A percentile compares a stretch with the other conserved stretches of the same genome.
Conservation (phyloP, 2,329 filamentous ascomycete species). For the Alternaria ethzedia region DNA sequence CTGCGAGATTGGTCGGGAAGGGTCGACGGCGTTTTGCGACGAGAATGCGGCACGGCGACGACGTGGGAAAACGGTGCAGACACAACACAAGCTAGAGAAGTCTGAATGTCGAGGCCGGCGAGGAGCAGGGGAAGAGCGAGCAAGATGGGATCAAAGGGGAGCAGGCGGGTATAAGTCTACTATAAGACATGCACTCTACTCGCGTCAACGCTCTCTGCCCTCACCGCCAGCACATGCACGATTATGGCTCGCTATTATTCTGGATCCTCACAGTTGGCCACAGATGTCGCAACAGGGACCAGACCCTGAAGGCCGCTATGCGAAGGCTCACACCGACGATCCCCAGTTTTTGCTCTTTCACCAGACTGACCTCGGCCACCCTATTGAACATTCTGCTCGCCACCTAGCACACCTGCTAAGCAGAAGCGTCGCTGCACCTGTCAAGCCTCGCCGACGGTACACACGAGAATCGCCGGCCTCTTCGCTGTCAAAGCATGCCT, state of each 20-base stretch:
- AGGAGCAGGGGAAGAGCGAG: not conserved
- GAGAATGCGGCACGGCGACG: slow-evolving; percentile 10
- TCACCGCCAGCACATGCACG: slow-evolving; percentile 16
- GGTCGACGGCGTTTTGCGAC: slow-evolving; percentile 10
- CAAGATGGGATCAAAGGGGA: not conserved
- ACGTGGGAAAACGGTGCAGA: slow-evolving; percentile 9
- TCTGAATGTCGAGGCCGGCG: not conserved
- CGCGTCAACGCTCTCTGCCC: not conserved
- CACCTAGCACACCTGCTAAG: not conserved
- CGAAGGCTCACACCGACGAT: slow-evolving; percentile 11
- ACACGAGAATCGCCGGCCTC: not conserved
- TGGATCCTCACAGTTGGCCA: slow-evolving; percentile 13
- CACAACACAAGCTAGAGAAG: slow-evolving; percentile 5
- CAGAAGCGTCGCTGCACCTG: slow-evolving; percentile 1
- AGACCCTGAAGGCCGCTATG: slow-evolving; percentile 14
- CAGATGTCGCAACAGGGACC: slow-evolving; percentile 9
- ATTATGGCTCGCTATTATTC: slow-evolving; percentile 9
- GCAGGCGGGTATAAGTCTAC: slow-evolving; percentile 3
- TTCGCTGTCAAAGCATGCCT: slow-evolving; percentile 4
- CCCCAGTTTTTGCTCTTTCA: slow-evolving; percentile 12
- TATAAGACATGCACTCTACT: not conserved
- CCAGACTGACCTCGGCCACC: slow-evolving; percentile 6
- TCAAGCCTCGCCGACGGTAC: not conserved
- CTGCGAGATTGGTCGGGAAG: slow-evolving; percentile 23
- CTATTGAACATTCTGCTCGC: not conserved